Evolutionary conservation across 1,139 yeast genomes (phyloP), one percentile per base, ranked within the genome.

Genomic region (Hansenula lynferdii): DNA sequence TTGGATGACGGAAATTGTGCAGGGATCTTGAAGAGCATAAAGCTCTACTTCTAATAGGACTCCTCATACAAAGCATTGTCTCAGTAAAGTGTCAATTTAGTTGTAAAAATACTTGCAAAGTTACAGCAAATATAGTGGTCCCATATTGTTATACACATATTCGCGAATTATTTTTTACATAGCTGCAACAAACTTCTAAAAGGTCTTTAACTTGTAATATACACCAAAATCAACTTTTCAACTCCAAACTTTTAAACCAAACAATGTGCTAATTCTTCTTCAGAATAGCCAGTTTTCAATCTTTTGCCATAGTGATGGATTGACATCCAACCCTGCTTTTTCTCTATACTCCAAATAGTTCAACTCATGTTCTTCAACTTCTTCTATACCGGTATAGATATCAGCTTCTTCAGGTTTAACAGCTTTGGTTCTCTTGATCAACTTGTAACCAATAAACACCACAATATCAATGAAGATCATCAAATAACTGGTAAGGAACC

Each of bases 391-490:
- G 1, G 74, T 61, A 7, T 53, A 42, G 34, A 80, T 61, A 53
- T 80, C 85, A 17, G 79, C 75, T 19, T 74, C 76, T 18, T 50
- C 50, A 2, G 83, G 71, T 31, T 64, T 61, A 28, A 59, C 62
- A 61, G 77, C 65, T 48, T 70, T 72, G 24, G 85, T 73, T 39
- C 73, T 63, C 54, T 67, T 70, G 19, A 79, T 33, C 8, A 72
- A 31, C 54, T 82, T 82, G 68, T 80, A 80, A 14, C 56, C 62
- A 12, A 79, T 42, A 49, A 69, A 82, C 18, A 83, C 65, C 5
- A 60, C 74, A 31, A 81, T 58, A 50, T 80, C 79, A 31, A 84
- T 60, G 41, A 82, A 79, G 20, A 82, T 67, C 82, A 84, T 77
- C 48, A 82, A 61, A 54, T 28, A 28, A 19, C 19, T 28, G 5